Conservation (phyloP, 441 rosid species). For the Manihot esculenta region DNA sequence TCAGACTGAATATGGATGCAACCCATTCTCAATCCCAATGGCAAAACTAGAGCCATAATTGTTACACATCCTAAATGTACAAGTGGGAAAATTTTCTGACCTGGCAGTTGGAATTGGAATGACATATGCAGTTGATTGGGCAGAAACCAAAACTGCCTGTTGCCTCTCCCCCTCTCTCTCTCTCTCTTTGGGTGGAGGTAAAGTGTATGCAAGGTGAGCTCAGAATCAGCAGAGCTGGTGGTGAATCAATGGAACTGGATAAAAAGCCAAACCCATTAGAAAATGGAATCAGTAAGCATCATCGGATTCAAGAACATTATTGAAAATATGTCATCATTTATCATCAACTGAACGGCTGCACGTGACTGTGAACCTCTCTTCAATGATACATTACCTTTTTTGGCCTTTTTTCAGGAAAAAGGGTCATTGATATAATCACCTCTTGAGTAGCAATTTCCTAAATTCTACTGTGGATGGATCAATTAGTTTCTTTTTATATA, state of each 20-base stretch:
- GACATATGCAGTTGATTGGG: no score
- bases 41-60: background rate
- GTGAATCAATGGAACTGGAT: background rate
- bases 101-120: background rate
- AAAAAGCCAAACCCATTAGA: background rate
- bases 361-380: conserved; percentile 1
- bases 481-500: no score
- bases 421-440: background rate
- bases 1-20: background rate
- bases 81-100: background rate
- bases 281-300: conserved; percentile 15
- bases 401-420: background rate
- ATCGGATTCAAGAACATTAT: conserved; percentile 14
- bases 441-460: background rate
- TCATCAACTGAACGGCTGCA: conserved; percentile 8
- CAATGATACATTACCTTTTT: background rate
- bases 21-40: background rate
- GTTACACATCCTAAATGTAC: background rate
- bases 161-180: background rate
- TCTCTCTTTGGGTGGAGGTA: background rate
- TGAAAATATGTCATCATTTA: conserved; percentile 12
- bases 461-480: background rate
- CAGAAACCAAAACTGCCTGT: no score
- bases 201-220: background rate
- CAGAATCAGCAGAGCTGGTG: background rate